A percentile compares a stretch with the other conserved stretches of the same genome.
phyloP scores from a whole-genome alignment of 2,329 filamentous ascomycete genomes.

The Neospermospora avenae region DNA sequence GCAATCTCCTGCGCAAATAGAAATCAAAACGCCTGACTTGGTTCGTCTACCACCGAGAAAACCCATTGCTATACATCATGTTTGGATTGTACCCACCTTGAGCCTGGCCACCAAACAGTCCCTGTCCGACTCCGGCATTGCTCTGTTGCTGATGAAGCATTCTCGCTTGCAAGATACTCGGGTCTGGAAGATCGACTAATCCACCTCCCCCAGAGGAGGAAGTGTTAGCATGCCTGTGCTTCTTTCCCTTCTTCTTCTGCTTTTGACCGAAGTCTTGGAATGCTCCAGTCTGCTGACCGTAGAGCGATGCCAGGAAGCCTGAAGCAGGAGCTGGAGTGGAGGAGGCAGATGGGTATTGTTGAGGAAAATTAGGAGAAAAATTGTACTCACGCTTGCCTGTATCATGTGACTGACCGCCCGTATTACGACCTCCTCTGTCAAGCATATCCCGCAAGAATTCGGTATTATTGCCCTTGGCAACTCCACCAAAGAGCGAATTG shows the following conservation, averaged over 20 bases:
- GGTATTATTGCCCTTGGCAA: constrained; percentile 68
- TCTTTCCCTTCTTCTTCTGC: constrained; percentile 99
- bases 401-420: constrained; percentile 72
- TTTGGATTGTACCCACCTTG: constrained; percentile 94
- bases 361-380: constrained; percentile 88
- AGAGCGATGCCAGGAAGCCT: constrained; percentile 87
- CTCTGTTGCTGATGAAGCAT: constrained; percentile 85
- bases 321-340: constrained; percentile 85
- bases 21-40: constrained; percentile 27
- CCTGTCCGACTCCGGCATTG: constrained; percentile 81
- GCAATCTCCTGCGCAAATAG: constrained; percentile 19
- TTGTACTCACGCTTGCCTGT: constrained; percentile 97
- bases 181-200: constrained; percentile 97
- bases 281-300: constrained; percentile 79
- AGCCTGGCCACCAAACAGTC: constrained; percentile 80
- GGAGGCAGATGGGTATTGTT: constrained; percentile 78
- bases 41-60: constrained; percentile 57
- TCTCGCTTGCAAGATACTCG: constrained; percentile 97
- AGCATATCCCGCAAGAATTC: constrained; percentile 82
- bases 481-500: constrained; percentile 56
- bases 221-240: constrained; percentile 99
- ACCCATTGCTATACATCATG: constrained; percentile 76
- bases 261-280: constrained; percentile 92
- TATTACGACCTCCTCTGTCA: constrained; percentile 53
- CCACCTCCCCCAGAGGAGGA: constrained; percentile 99